These are phyloP conservation scores for Irpex lacteus DNA, from an alignment of 1,284 basidiomycete species.

Conservation along the genomic window DNA sequence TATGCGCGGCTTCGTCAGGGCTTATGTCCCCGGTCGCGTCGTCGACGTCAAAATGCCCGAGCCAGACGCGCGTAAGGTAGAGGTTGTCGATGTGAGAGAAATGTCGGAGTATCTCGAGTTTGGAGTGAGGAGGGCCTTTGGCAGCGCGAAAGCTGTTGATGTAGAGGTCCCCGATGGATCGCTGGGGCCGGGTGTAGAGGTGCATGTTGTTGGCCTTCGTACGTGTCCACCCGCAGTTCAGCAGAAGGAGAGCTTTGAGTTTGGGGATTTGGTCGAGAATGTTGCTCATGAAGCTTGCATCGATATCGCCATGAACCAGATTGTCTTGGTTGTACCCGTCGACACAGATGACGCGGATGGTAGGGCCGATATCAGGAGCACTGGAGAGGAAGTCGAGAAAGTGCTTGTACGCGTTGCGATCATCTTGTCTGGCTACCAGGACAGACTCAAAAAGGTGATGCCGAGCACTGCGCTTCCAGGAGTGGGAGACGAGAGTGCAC, in stretches of 20 bases:
- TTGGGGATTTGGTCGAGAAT: constrained; percentile 2
- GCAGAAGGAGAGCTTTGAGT: constrained; percentile 1
- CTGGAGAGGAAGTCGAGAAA: constrained; percentile 53
- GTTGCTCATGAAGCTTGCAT: neutral
- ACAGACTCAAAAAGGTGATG: constrained; percentile 13
- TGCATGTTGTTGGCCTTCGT: neutral
- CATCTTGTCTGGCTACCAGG: neutral
- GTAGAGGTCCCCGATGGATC: constrained; percentile 1
- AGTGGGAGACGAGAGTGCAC: constrained; percentile 10
- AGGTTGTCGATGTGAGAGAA: constrained; percentile 10
- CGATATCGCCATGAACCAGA: neutral
- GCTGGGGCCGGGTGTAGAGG: neutral
- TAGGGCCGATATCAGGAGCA: constrained; percentile 34
- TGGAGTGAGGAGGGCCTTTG: neutral
- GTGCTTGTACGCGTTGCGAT: constrained; percentile 42
- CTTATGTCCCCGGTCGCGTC: neutral
- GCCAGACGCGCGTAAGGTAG: constrained; percentile 10
- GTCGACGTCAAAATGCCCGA: constrained; percentile 12
- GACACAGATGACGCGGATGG: constrained; percentile 8
- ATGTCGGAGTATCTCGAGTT: constrained; percentile 10
- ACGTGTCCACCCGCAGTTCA: constrained; percentile 9
- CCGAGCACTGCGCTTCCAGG: constrained; percentile 12
- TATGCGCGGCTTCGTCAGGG: neutral
- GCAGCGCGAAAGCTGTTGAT: constrained; percentile 8
- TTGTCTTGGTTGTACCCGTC: constrained; percentile 5